A percentile compares a stretch with the other conserved stretches of the same genome.
phyloP scores from a whole-genome alignment of 2,329 filamentous ascomycete genomes.

The Stemphylium beticola region DNA sequence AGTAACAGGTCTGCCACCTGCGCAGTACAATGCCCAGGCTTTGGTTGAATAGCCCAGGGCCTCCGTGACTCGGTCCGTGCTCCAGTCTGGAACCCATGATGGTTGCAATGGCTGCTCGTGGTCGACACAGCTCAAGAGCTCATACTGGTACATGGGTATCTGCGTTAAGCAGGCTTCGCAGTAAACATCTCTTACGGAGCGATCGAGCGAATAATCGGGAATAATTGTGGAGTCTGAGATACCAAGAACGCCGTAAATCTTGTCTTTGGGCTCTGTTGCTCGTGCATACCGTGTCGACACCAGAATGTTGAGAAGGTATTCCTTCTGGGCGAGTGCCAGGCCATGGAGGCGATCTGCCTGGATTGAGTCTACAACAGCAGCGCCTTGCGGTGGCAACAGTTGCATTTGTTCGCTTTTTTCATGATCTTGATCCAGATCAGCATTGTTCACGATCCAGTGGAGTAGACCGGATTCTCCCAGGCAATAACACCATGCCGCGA shows the following conservation, averaged over 20 bases:
- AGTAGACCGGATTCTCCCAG: constrained; percentile 19
- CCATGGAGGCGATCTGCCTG: constrained; percentile 16
- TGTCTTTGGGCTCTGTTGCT: constrained; percentile 32
- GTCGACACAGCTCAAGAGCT: constrained; percentile 31
- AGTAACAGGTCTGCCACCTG: constrained; percentile 11
- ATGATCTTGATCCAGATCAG: constrained; percentile 6
- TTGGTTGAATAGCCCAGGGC: constrained; percentile 30
- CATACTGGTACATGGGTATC: constrained; percentile 12
- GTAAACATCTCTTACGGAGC: constrained; percentile 24
- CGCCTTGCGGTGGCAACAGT: constrained; percentile 8
- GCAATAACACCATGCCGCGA: constrained; percentile 25
- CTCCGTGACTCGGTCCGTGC: constrained; percentile 24
- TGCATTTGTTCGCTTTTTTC: not conserved
- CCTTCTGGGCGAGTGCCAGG: not conserved
- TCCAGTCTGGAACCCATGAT: constrained; percentile 38
- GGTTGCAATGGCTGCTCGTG: constrained; percentile 23
- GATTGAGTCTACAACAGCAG: constrained; percentile 13
- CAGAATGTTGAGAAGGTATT: constrained; percentile 17
- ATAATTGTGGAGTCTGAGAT: constrained; percentile 17
- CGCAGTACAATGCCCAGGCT: constrained; percentile 24
- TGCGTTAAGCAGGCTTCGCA: constrained; percentile 21
- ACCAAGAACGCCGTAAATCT: constrained; percentile 34
- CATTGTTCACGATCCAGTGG: constrained; percentile 11
- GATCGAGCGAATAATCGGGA: constrained; percentile 20
- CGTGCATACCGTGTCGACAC: constrained; percentile 31